Conservation (phyloP, 2,329 filamentous ascomycete genomes). For the Aureobasidium sp. region DNA sequence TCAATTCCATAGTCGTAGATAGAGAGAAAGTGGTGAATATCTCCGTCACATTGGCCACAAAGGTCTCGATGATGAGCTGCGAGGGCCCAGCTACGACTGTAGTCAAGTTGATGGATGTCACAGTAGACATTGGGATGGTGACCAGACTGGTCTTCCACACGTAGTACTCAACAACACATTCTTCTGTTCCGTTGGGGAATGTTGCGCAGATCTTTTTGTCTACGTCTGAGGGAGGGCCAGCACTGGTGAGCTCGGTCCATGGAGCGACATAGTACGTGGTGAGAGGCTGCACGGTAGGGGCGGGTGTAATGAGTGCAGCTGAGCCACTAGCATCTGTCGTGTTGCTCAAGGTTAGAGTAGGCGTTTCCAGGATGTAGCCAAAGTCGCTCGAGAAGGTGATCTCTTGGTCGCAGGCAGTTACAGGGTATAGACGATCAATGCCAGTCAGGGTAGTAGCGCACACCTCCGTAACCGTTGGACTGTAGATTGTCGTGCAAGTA, state of each 20-base stretch:
- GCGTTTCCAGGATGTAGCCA: constrained; percentile 31
- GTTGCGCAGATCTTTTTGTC: constrained; percentile 33
- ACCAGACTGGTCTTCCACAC: constrained; percentile 33
- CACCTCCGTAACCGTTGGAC: constrained; percentile 30
- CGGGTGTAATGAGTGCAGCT: constrained; percentile 25
- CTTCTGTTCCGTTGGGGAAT: constrained; percentile 26
- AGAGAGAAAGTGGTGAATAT: constrained; percentile 30
- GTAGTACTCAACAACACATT: constrained; percentile 34
- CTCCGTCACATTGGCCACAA: constrained; percentile 30
- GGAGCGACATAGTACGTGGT: constrained; percentile 37
- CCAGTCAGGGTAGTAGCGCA: constrained; percentile 36
- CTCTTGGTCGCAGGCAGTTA: constrained; percentile 35
- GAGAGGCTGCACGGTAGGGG: constrained; percentile 29
- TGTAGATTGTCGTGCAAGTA: constrained; percentile 33
- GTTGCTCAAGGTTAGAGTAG: constrained; percentile 21
- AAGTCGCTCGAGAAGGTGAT: constrained; percentile 39
- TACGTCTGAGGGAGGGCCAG: constrained; percentile 30
- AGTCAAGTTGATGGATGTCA: constrained; percentile 29
- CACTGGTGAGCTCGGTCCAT: constrained; percentile 34
- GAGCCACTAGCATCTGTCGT: neutral
- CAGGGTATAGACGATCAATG: constrained; percentile 30
- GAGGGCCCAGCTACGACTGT: constrained; percentile 28
- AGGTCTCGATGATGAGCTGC: constrained; percentile 31
- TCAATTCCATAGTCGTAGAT: constrained; percentile 29
- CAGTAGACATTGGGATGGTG: constrained; percentile 29